Base-by-base conservation (phyloP, 139 green algal species). In the Volvox reticuliferus region DNA sequence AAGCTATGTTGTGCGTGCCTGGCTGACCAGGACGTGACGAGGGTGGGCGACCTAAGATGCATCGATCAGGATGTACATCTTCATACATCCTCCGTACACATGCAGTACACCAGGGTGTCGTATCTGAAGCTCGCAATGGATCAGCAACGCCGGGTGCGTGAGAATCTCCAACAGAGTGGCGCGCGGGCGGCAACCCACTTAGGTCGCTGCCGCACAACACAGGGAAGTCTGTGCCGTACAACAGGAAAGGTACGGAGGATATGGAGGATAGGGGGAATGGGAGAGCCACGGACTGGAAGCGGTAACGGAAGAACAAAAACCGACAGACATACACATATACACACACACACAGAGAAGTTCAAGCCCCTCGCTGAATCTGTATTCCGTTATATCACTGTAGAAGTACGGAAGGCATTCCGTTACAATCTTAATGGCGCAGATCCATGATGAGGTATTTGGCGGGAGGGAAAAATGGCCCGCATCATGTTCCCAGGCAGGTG, bases 101-200 rank as follows among this genome's bases (percentile, higher is more conserved):
- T 69, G 62, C 62, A 17, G 62, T 69, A 69, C n/a, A n/a, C n/a
- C n/a, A n/a, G n/a, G n/a, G 19, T 69, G 62, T 19, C 62, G 62
- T 69, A 92, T 88, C 87, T 93, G 91, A 75, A 90, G 82, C 87
- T 93, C 91, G 35, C 91, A 93, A 82, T 93, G 91, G n/a, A 86
- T 88, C 87, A 84, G 75, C 44, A 93, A 33, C 33, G 76, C 35
- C 71, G 79, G 87, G 80, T 92, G 87, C 1, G 30, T 44, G 24
- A 93, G 82, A 18, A 93, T 61, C 75, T 93, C 91, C 75, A 92
- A 82, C 75, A 93, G 80, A 30, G 28, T 82, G 28, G 71, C 24
- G 21, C n/a, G n/a, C n/a, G n/a, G 91, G 71, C 16, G 91, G 91
- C 62, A 93, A 75, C 18, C 91, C 91, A 19, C 44, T 37, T 37